A percentile compares a stretch with the other conserved stretches of the same genome.
Conservation (phyloP, 2,329 filamentous ascomycete genomes). For the Talaromyces marneffei region DNA sequence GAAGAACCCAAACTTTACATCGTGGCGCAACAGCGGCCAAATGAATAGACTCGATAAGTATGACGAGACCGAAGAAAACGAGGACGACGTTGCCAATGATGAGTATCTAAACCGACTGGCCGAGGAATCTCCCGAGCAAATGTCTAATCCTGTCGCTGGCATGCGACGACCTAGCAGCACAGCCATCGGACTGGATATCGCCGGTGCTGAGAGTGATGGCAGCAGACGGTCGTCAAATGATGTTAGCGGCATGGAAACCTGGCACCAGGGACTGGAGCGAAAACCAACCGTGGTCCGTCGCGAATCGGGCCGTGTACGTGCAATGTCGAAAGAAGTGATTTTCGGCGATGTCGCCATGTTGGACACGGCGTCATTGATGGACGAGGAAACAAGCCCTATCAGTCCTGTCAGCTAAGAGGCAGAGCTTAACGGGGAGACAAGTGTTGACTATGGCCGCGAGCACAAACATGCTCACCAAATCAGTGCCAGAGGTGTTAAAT, state of each 20-base stretch:
- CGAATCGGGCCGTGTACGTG: slow-evolving; percentile 46
- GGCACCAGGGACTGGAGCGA: slow-evolving; percentile 49
- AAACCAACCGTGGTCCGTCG: slow-evolving; percentile 61
- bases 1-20: slow-evolving; percentile 28
- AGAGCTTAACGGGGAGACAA: slow-evolving; percentile 60
- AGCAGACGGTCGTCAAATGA: slow-evolving; percentile 16
- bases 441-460: slow-evolving; percentile 59
- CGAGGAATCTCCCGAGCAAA: slow-evolving; percentile 32
- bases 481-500: slow-evolving; percentile 70
- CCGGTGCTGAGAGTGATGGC: slow-evolving; percentile 38
- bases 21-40: slow-evolving; percentile 38
- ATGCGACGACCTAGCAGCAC: slow-evolving; percentile 41
- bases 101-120: slow-evolving; percentile 41
- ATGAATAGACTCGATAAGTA: slow-evolving; percentile 48
- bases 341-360: slow-evolving; percentile 46
- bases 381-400: slow-evolving; percentile 8
- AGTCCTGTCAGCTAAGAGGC: slow-evolving; percentile 14
- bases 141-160: slow-evolving; percentile 25
- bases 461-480: slow-evolving; percentile 66
- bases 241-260: slow-evolving; percentile 40
- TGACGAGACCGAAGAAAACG: slow-evolving; percentile 39
- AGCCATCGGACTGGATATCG: slow-evolving; percentile 50
- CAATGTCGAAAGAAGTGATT: slow-evolving; percentile 53
- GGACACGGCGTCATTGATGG: slow-evolving; percentile 18
- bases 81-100: slow-evolving; percentile 64